A percentile compares a stretch with the other conserved stretches of the same genome.
These are phyloP conservation scores for Stephania cephalantha DNA, from an alignment of 164 flowering plant species.

Conservation along the genomic window DNA sequence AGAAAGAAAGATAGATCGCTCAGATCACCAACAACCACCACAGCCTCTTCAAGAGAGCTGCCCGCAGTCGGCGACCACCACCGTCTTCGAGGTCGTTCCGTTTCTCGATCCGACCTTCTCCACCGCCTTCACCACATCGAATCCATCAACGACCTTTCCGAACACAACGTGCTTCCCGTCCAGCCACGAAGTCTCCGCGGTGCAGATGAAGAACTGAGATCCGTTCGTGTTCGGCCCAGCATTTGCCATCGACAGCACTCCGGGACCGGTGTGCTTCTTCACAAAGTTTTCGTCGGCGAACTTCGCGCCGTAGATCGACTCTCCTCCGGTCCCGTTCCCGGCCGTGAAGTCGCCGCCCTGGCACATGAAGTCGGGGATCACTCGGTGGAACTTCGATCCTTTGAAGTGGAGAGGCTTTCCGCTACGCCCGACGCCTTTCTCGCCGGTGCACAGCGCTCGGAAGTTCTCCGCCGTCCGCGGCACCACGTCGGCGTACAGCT, in stretches of 20 bases:
- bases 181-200: conserved; percentile 34
- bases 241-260: conserved; percentile 47
- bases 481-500: conserved; percentile 54
- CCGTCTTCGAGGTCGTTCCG: conserved; percentile 26
- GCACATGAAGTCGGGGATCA: conserved; percentile 41
- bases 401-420: conserved; percentile 40
- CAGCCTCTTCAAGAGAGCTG: conserved; percentile 21
- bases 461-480: conserved; percentile 76
- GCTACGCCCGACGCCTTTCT: conserved; percentile 39
- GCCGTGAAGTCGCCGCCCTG: conserved; percentile 45
- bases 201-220: conserved; percentile 46
- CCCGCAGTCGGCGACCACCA: conserved; percentile 36
- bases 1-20: not conserved
- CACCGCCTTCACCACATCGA: conserved; percentile 34
- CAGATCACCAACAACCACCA: not conserved
- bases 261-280: conserved; percentile 46
- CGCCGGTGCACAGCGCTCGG: conserved; percentile 89
- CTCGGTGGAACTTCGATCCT: conserved; percentile 34
- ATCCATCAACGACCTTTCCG: conserved; percentile 36
- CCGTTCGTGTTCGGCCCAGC: conserved; percentile 39
- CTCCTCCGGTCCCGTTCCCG: conserved; percentile 44
- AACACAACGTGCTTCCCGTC: conserved; percentile 47
- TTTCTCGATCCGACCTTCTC: conserved; percentile 36
- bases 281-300: conserved; percentile 47
- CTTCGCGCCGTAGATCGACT: conserved; percentile 40